phyloP scores from a whole-genome alignment of 352 stramenopile species.

The Pseudoperonospora humuli region DNA sequence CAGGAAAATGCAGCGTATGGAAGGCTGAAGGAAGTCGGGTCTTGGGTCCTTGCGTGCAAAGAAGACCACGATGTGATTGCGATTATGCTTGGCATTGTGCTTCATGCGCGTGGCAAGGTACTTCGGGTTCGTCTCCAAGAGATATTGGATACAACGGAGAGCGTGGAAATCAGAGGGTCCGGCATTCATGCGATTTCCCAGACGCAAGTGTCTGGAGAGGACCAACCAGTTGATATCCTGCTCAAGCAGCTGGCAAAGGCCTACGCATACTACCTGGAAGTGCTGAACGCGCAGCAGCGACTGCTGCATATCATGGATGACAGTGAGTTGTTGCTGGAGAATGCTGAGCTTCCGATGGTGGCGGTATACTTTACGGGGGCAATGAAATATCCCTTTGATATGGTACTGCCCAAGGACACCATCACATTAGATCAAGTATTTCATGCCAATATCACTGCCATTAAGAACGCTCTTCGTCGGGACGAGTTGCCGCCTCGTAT shows the following conservation, averaged over 20 bases:
- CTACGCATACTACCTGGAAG: conserved; percentile 53
- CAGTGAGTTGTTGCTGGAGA: conserved; percentile 26
- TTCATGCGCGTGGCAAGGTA: conserved; percentile 40
- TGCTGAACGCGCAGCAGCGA: conserved; percentile 30
- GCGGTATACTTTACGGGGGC: no score
- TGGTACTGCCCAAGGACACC: conserved; percentile 15
- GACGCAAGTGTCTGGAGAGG: conserved; percentile 1
- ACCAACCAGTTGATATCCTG: conserved; percentile 7
- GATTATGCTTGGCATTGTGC: conserved; percentile 52
- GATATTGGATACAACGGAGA: conserved; percentile 4
- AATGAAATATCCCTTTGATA: conserved; percentile 14
- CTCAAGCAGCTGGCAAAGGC: conserved; percentile 56
- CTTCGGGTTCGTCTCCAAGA: conserved; percentile 24
- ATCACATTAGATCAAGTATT: conserved; percentile 19
- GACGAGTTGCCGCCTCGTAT: conserved; percentile 28
- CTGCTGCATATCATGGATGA: conserved; percentile 20
- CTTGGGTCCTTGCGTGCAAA: conserved; percentile 70
- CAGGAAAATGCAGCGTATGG: conserved; percentile 44
- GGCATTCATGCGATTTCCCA: not conserved
- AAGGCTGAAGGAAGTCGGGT: conserved; percentile 55
- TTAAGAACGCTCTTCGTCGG: conserved; percentile 22
- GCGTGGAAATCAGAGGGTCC: not conserved
- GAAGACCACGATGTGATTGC: conserved; percentile 79
- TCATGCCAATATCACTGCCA: conserved; percentile 21
- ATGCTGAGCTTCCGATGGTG: conserved; percentile 25